Evolutionary conservation across 768 basidiomycete genomes (phyloP).

Genomic region (Mycena floridula): DNA sequence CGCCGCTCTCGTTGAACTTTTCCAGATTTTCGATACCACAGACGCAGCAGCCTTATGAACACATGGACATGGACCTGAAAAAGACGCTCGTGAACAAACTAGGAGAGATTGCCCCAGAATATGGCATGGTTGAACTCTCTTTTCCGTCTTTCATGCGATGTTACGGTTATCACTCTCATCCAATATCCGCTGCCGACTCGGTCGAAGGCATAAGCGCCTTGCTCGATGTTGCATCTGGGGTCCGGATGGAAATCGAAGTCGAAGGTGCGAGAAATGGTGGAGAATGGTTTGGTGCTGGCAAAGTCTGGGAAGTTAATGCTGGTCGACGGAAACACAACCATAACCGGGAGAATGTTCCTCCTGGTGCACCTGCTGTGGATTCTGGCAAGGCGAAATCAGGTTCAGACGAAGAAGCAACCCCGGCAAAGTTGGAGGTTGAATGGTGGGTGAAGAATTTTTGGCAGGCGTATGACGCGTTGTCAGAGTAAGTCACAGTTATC

Average conservation of each 20-base stretch:
- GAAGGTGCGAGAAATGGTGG: constrained; percentile 88
- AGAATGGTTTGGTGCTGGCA: constrained; percentile 91
- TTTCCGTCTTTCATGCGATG: constrained; percentile 93
- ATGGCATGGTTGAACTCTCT: constrained; percentile 87
- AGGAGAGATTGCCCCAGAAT: constrained; percentile 87
- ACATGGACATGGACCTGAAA: constrained; percentile 97
- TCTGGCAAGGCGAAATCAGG: constrained; percentile 20
- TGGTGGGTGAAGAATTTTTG: constrained; percentile 96
- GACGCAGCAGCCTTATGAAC: constrained; percentile 87
- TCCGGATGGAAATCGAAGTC: constrained; percentile 85
- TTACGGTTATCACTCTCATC: constrained; percentile 84
- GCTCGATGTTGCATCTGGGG: constrained; percentile 84
- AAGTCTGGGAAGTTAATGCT: constrained; percentile 61
- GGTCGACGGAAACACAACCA: constrained; percentile 30
- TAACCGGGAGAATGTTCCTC: constrained; percentile 31
- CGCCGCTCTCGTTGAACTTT: not conserved
- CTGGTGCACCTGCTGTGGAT: constrained; percentile 14
- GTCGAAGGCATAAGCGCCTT: constrained; percentile 86
- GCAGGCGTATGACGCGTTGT: constrained; percentile 88
- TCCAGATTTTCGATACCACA: constrained; percentile 89
- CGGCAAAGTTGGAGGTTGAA: constrained; percentile 42
- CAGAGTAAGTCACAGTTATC: constrained; percentile 59
- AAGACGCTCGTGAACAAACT: constrained; percentile 73
- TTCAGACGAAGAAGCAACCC: constrained; percentile 25
- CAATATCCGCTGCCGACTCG: constrained; percentile 87